Evolutionary conservation across 2,329 filamentous ascomycete species (phyloP).

Genomic region (Fusarium sp.): DNA sequence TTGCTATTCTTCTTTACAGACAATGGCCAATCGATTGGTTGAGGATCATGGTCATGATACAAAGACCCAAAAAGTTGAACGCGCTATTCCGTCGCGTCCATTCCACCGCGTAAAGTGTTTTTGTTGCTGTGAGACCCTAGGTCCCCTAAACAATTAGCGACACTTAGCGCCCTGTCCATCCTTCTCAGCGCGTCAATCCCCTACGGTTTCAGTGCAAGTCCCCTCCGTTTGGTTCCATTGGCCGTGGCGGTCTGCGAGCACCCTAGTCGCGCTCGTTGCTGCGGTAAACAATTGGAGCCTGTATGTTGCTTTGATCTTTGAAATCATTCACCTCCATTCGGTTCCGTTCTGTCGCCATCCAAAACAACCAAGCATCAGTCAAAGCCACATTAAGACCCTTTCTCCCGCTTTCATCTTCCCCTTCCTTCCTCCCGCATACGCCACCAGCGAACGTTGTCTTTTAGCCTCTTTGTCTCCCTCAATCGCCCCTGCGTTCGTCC

Average conservation of each 20-base stretch:
- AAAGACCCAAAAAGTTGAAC: slow-evolving; percentile 23
- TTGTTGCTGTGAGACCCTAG: slow-evolving; percentile 43
- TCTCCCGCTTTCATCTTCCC: slow-evolving; percentile 13
- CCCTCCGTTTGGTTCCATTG: slow-evolving; percentile 40
- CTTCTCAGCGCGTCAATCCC: slow-evolving; percentile 24
- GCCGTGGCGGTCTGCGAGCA: slow-evolving; percentile 18
- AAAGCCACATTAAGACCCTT: slow-evolving; percentile 17
- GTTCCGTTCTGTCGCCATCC: slow-evolving; percentile 32
- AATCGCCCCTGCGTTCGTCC: slow-evolving; percentile 34
- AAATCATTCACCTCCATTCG: slow-evolving; percentile 29
- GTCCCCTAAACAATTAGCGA: slow-evolving; percentile 23
- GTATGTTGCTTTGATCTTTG: slow-evolving; percentile 22
- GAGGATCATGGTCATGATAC: slow-evolving; percentile 25
- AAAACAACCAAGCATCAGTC: slow-evolving; percentile 31
- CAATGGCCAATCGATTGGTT: slow-evolving; percentile 37
- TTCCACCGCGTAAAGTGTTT: slow-evolving; percentile 57
- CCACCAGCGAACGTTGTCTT: slow-evolving; percentile 9
- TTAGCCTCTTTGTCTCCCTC: slow-evolving; percentile 15
- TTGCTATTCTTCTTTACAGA: slow-evolving; percentile 25
- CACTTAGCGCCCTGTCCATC: slow-evolving; percentile 32
- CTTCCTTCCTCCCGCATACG: slow-evolving; percentile 16
- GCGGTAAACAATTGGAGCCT: slow-evolving; percentile 52
- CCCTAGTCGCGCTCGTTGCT: slow-evolving; percentile 50
- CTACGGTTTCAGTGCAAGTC: slow-evolving; percentile 45
- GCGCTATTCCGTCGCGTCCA: slow-evolving; percentile 48